phyloP scores from a whole-genome alignment of 2,329 filamentous ascomycete genomes.

The Didymella lethalis region DNA sequence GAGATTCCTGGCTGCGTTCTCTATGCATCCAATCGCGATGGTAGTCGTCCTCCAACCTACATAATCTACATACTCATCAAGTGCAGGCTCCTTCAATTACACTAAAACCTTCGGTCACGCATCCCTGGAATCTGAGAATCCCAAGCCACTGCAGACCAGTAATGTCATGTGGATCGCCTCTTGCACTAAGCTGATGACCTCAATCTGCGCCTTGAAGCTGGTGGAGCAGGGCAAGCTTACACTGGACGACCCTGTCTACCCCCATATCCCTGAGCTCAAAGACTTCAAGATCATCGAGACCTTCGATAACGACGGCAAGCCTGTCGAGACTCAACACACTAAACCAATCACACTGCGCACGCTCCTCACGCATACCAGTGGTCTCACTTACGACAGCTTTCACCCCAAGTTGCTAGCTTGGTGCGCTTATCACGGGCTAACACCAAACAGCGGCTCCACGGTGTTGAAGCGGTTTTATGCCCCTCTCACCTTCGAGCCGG shows the following conservation, averaged over 20 bases:
- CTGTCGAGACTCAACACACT: conserved; percentile 35
- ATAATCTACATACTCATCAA: not conserved
- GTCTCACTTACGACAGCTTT: conserved; percentile 56
- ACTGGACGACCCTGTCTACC: conserved; percentile 46
- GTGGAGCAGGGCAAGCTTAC: conserved; percentile 45
- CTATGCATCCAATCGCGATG: conserved; percentile 33
- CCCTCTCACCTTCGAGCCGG: conserved; percentile 53
- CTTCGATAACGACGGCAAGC: conserved; percentile 34
- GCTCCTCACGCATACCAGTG: conserved; percentile 61
- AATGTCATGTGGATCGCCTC: conserved; percentile 51
- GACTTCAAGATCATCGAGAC: conserved; percentile 35
- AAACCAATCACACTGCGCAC: conserved; percentile 44
- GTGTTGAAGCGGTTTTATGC: conserved; percentile 15
- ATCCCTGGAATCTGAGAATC: conserved; percentile 22
- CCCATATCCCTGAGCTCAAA: conserved; percentile 45
- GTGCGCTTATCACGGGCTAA: conserved; percentile 37
- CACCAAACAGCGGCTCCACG: conserved; percentile 26
- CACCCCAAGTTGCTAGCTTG: conserved; percentile 55
- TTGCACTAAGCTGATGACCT: conserved; percentile 52
- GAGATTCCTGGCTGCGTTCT: conserved; percentile 37
- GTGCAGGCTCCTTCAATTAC: conserved; percentile 39
- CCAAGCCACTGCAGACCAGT: conserved; percentile 18
- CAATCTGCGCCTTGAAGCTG: conserved; percentile 45
- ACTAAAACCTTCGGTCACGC: conserved; percentile 45
- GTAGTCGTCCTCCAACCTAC: conserved; percentile 12